Conservation (phyloP, 768 basidiomycete genomes). For the Mycena chlorophos region DNA sequence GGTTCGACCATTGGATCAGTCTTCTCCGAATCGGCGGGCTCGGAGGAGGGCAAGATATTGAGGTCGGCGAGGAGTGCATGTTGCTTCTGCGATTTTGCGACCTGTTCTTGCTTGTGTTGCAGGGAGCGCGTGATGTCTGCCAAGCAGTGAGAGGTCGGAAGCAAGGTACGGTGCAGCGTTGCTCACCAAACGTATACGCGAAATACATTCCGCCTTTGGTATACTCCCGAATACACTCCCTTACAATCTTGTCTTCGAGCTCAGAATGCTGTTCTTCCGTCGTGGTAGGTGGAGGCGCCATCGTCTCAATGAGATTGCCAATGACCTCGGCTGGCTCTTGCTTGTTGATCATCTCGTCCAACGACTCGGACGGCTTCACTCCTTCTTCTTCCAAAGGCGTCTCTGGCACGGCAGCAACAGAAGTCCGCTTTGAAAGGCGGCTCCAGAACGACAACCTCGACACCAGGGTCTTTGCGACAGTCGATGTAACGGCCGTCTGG, state of each 20-base stretch:
- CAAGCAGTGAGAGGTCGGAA: conserved; percentile 2
- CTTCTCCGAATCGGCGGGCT: conserved; percentile 32
- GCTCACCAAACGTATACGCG: conserved; percentile 78
- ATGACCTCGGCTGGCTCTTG: conserved; percentile 56
- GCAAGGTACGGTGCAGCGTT: conserved; percentile 16
- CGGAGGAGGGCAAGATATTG: conserved; percentile 45
- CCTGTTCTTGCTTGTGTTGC: conserved; percentile 74
- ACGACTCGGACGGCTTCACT: conserved; percentile 24
- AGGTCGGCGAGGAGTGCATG: conserved; percentile 62
- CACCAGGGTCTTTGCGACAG: conserved; percentile 64
- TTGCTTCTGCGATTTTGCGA: conserved; percentile 56
- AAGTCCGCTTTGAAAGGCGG: conserved; percentile 51
- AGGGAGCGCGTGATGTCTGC: conserved; percentile 81
- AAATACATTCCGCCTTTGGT: conserved; percentile 90
- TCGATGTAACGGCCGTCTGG: conserved; percentile 42
- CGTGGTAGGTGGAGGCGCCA: conserved; percentile 62
- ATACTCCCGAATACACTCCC: conserved; percentile 76
- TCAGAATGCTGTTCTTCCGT: conserved; percentile 70
- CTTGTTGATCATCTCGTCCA: conserved; percentile 48
- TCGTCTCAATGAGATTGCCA: conserved; percentile 55
- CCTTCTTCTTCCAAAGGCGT: not conserved
- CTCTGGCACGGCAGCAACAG: conserved; percentile 20
- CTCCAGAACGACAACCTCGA: conserved; percentile 76
- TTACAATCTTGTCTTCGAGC: conserved; percentile 79
- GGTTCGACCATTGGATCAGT: conserved; percentile 69